phyloP scores from a whole-genome alignment of 179 eudicot genomes.

The Beta lomatogona region DNA sequence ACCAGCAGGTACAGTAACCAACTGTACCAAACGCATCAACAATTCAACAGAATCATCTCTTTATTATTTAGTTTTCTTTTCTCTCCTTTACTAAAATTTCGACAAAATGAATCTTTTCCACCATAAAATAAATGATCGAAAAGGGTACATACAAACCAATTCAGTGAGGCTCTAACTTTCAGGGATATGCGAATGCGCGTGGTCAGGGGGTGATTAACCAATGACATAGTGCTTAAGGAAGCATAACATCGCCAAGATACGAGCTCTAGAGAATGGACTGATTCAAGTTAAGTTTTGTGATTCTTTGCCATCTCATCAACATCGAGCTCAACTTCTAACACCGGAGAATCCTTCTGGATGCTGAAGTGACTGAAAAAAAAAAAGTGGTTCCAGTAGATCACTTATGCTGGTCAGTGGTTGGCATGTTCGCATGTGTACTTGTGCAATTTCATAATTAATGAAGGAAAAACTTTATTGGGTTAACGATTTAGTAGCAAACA shows the following conservation, averaged over 20 bases:
- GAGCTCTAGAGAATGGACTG: background rate
- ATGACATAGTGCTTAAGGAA: background rate
- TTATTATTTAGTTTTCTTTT: slow-evolving; percentile 22
- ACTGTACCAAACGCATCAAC: background rate
- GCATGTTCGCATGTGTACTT: background rate
- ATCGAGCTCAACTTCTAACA: slow-evolving; percentile 84
- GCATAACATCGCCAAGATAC: background rate
- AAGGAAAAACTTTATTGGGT: background rate
- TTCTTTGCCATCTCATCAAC: slow-evolving; percentile 88
- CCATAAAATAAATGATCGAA: slow-evolving; percentile 16
- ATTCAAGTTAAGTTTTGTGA: slow-evolving; percentile 53
- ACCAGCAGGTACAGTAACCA: background rate
- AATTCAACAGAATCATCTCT: background rate
- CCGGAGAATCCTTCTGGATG: slow-evolving; percentile 57
- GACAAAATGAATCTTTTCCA: slow-evolving; percentile 29
- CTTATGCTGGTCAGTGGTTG: background rate
- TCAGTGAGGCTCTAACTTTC: slow-evolving; percentile 5
- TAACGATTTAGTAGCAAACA: too few species aligned
- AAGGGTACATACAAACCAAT: slow-evolving; percentile 24
- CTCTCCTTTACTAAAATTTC: background rate
- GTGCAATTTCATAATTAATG: background rate
- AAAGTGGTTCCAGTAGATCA: background rate
- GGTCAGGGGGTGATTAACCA: background rate
- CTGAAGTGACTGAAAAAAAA: slow-evolving; percentile 54
- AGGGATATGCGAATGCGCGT: background rate